These are phyloP conservation scores for Populus hybrid DNA, from an alignment of 441 rosid genomes.

Conservation along the genomic window DNA sequence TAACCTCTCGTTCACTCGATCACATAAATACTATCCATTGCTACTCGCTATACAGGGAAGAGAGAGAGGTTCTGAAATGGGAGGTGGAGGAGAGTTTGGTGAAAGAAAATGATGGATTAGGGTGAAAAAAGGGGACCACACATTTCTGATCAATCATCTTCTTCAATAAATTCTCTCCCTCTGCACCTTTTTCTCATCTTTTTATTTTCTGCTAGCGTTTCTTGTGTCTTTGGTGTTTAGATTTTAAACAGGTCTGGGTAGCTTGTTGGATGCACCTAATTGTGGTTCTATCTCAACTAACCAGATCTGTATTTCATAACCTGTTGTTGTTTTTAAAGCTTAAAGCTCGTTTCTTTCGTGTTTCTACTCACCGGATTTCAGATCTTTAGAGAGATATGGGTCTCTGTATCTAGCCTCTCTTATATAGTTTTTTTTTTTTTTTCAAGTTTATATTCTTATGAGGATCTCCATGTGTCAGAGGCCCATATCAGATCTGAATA, in stretches of 20 bases:
- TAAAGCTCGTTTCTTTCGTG: background rate
- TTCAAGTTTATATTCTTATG: background rate
- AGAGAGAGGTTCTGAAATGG: background rate
- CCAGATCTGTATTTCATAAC: conserved; percentile 34
- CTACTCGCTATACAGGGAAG: conserved; percentile 2
- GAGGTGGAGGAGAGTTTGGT: conserved; percentile 4
- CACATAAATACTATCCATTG: background rate
- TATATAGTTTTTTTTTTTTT: background rate
- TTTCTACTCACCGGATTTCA: background rate
- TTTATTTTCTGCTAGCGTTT: background rate
- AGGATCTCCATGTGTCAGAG: conserved; percentile 31
- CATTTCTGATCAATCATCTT: background rate
- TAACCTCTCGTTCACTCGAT: conserved; percentile 14
- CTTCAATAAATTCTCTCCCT: background rate
- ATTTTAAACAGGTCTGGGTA: conserved; percentile 20
- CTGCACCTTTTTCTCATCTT: background rate
- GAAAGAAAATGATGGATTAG: background rate
- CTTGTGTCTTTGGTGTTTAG: background rate
- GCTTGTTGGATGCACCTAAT: conserved; percentile 25
- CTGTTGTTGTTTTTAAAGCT: background rate
- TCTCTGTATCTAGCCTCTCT: conserved; percentile 40
- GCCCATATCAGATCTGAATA: conserved; percentile 29
- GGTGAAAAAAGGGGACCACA: conserved; percentile 14
- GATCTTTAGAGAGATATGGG: conserved; percentile 32
- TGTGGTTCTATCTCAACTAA: conserved; percentile 17